These are phyloP conservation scores for Penicillium sp. DNA, from an alignment of 2,329 filamentous ascomycete genomes.

Conservation along the genomic window DNA sequence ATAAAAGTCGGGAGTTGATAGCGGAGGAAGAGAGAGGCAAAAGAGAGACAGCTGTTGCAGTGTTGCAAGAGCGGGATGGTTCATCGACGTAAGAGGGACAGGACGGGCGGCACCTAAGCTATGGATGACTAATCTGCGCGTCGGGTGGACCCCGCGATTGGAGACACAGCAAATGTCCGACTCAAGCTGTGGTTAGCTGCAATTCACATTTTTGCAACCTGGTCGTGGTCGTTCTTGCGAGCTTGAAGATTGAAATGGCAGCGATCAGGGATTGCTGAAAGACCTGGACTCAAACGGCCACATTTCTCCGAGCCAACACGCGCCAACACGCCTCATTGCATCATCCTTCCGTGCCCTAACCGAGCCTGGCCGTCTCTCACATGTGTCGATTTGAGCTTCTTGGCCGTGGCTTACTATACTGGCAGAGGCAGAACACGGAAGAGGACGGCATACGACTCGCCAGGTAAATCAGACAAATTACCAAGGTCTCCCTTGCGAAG, in stretches of 20 bases:
- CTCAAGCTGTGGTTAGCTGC: not conserved
- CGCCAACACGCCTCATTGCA: not conserved
- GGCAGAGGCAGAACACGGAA: slow-evolving; percentile 37
- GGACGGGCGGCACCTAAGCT: slow-evolving; percentile 1
- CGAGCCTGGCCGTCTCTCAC: slow-evolving; percentile 20
- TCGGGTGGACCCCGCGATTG: slow-evolving; percentile 18
- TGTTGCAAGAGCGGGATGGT: slow-evolving; percentile 11
- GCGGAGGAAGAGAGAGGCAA: slow-evolving; percentile 14
- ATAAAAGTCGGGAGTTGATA: not conserved
- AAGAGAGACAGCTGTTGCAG: slow-evolving; percentile 14
- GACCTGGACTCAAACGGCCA: not conserved
- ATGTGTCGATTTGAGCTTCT: slow-evolving; percentile 53
- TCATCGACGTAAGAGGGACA: slow-evolving; percentile 32
- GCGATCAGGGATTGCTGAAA: not conserved
- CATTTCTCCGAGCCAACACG: not conserved
- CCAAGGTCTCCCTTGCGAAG: not conserved
- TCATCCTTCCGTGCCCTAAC: not conserved
- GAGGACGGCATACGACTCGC: slow-evolving; percentile 27
- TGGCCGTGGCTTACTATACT: slow-evolving; percentile 46
- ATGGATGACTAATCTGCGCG: slow-evolving; percentile 21
- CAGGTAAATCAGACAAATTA: slow-evolving; percentile 24
- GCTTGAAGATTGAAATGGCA: not conserved
- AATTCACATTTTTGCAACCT: not conserved
- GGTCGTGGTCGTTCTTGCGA: not conserved
- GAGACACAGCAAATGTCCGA: not conserved